phyloP scores from a whole-genome alignment of 192 early-diverging fungal species.

The Mortierella hygrophila region DNA sequence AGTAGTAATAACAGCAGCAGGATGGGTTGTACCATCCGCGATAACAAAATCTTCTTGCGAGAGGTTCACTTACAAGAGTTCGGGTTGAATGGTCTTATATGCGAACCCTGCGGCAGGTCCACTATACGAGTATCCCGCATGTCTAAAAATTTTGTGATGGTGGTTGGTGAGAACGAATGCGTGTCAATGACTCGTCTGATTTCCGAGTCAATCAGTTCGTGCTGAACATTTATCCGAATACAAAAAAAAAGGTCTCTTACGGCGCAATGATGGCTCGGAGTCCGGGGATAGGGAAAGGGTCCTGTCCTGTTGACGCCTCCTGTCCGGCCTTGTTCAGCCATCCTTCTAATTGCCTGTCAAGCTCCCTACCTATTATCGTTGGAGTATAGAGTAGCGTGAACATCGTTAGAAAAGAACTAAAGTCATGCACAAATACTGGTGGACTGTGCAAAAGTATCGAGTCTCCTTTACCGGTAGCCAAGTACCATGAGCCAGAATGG shows the following conservation, averaged over 20 bases:
- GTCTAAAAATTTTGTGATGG: constrained; percentile 60
- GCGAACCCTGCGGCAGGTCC: constrained; percentile 93
- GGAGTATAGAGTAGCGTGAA: background rate
- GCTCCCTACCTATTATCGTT: constrained; percentile 35
- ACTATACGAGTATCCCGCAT: constrained; percentile 93
- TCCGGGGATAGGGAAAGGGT: constrained; percentile 57
- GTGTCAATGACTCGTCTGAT: background rate
- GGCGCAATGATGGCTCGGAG: constrained; percentile 82
- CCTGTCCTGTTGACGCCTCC: constrained; percentile 21
- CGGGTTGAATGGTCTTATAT: constrained; percentile 78
- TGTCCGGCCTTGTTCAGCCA: constrained; percentile 66
- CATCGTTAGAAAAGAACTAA: background rate
- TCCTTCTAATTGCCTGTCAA: constrained; percentile 62
- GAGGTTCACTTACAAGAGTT: constrained; percentile 61
- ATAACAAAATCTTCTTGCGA: background rate
- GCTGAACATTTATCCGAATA: background rate
- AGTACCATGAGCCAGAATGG: constrained; percentile 83
- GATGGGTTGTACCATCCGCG: background rate
- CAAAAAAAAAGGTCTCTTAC: constrained; percentile 59
- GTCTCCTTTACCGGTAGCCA: constrained; percentile 54
- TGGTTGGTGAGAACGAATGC: background rate
- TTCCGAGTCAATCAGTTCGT: background rate
- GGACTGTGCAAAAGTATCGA: background rate
- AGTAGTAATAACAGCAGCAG: background rate
- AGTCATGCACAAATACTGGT: background rate